A percentile compares a stretch with the other conserved stretches of the same genome.
These are phyloP conservation scores for Paradendryphiella salina DNA, from an alignment of 2,329 filamentous ascomycete species.

Conservation along the genomic window DNA sequence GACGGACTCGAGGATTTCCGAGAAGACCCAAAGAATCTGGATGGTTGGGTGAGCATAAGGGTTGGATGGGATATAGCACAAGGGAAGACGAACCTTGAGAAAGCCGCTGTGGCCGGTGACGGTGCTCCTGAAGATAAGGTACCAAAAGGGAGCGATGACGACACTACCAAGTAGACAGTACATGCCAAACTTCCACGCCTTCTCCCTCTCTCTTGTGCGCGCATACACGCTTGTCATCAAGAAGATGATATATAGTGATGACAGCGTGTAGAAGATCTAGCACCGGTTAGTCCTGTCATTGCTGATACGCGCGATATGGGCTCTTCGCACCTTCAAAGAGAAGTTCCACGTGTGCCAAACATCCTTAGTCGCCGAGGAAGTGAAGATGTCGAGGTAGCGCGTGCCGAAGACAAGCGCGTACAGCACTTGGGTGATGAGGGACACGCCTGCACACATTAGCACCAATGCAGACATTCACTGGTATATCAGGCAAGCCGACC, in stretches of 20 bases:
- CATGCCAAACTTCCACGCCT: conserved; percentile 88
- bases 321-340: conserved; percentile 65
- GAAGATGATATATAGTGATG: conserved; percentile 82
- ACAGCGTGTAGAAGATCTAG: conserved; percentile 76
- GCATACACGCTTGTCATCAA: conserved; percentile 87
- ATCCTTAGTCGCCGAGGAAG: conserved; percentile 44
- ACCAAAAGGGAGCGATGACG: conserved; percentile 70
- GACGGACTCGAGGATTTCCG: conserved; percentile 86
- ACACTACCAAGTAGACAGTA: conserved; percentile 68
- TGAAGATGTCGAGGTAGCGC: conserved; percentile 83
- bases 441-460: conserved; percentile 64
- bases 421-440: conserved; percentile 85
- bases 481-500: conserved; percentile 52
- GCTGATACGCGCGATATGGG: not conserved
- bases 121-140: conserved; percentile 65
- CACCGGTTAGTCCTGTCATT: conserved; percentile 16
- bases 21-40: conserved; percentile 84
- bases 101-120: conserved; percentile 48
- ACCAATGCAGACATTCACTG: not conserved
- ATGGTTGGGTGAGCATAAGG: not conserved
- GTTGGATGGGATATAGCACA: no score
- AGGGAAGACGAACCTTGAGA: conserved; percentile 44
- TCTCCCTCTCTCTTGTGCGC: conserved; percentile 84
- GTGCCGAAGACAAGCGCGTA: conserved; percentile 85
- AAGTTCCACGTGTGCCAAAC: conserved; percentile 59